Conservation (phyloP, 179 eudicot genomes). For the Silene noctiflora region DNA sequence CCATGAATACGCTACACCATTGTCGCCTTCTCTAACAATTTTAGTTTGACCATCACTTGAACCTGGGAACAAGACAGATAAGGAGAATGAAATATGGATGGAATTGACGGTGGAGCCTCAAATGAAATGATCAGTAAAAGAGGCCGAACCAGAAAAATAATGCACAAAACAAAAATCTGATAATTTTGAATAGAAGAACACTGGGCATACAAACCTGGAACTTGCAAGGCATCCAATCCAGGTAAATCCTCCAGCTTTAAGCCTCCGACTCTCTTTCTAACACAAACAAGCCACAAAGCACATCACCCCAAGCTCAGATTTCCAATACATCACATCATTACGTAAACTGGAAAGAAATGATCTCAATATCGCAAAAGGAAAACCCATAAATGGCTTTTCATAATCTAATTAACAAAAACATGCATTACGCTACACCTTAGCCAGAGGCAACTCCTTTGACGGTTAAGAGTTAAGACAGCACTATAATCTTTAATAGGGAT, state of each 20-base stretch:
- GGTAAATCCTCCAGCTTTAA: constrained; percentile 90
- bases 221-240: constrained; percentile 75
- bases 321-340: neutral
- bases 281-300: constrained; percentile 14
- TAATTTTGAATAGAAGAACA: neutral
- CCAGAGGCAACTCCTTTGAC: neutral
- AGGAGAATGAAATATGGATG: neutral
- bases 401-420: too few relatives aligned
- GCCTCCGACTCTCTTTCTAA: constrained; percentile 90
- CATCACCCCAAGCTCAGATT: constrained; percentile 17
- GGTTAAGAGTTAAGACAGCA: neutral
- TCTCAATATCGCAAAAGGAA: neutral
- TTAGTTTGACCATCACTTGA: constrained; percentile 90
- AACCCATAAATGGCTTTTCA: neutral
- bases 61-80: constrained; percentile 44
- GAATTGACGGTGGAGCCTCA: neutral
- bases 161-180: neutral
- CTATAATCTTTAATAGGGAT: constrained; percentile 4
- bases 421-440: neutral
- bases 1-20: constrained; percentile 97
- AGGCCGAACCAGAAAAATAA: neutral
- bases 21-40: constrained; percentile 94
- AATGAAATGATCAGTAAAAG: neutral
- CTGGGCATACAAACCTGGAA: constrained; percentile 63
- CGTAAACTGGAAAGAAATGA: neutral